phyloP scores from a whole-genome alignment of 192 early-diverging fungal genomes.

The Linderina pennispora region DNA sequence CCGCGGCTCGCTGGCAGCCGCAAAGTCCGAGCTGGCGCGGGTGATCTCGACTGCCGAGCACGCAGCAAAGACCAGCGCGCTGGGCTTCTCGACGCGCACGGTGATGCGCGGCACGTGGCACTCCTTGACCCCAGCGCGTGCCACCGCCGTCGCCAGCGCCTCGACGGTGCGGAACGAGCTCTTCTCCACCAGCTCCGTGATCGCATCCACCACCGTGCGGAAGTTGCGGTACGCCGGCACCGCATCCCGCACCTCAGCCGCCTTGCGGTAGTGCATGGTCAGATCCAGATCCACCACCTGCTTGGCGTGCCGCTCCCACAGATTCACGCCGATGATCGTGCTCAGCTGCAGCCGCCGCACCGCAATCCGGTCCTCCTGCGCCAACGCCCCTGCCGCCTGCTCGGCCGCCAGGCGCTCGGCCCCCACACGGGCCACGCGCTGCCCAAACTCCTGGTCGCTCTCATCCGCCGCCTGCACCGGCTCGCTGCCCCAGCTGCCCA shows the following conservation, averaged over 20 bases:
- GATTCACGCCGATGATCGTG: slow-evolving; percentile 92
- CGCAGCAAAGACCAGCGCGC: slow-evolving; percentile 85
- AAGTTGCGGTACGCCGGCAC: slow-evolving; percentile 77
- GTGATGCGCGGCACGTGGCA: slow-evolving; percentile 87
- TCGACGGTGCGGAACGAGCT: slow-evolving; percentile 94
- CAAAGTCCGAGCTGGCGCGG: slow-evolving; percentile 53
- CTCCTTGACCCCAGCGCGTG: slow-evolving; percentile 65
- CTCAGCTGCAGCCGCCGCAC: slow-evolving; percentile 74
- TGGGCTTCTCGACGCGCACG: slow-evolving; percentile 90
- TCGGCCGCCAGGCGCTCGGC: slow-evolving; percentile 28
- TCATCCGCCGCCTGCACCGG: slow-evolving; percentile 2
- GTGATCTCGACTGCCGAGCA: slow-evolving; percentile 89
- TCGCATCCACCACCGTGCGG: slow-evolving; percentile 79
- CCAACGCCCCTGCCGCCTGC: slow-evolving; percentile 33
- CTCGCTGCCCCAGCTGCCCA: slow-evolving; percentile 24
- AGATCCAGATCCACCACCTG: slow-evolving; percentile 83
- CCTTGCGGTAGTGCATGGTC: slow-evolving; percentile 28
- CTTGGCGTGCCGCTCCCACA: slow-evolving; percentile 93
- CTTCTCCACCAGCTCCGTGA: slow-evolving; percentile 76
- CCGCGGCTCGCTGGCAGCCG: slow-evolving; percentile 1
- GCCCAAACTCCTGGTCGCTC: slow-evolving; percentile 4
- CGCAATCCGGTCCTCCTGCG: slow-evolving; percentile 70
- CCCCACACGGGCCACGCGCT: slow-evolving; percentile 1
- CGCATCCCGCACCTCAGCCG: slow-evolving; percentile 44
- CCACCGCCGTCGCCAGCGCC: slow-evolving; percentile 79